These are phyloP conservation scores for Helicocarpus griseus DNA, from an alignment of 2,329 filamentous ascomycete genomes.

Conservation along the genomic window DNA sequence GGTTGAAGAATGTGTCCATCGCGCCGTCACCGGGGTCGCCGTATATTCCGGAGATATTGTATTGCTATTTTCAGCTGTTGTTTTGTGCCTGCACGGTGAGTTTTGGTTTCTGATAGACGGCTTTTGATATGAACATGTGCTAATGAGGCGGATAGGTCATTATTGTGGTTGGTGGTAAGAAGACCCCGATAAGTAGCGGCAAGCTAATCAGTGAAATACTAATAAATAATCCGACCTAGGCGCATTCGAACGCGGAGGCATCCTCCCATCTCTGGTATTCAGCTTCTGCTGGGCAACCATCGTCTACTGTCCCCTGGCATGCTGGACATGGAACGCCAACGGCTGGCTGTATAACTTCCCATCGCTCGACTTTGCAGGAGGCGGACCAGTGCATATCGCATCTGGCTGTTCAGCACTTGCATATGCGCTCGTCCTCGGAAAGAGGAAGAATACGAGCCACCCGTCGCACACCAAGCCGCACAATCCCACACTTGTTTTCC, in stretches of 20 bases:
- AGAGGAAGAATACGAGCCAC: conserved; percentile 47
- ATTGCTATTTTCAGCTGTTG: conserved; percentile 56
- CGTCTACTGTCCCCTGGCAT: conserved; percentile 64
- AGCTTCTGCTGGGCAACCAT: conserved; percentile 63
- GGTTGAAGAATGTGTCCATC: conserved; percentile 50
- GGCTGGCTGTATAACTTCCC: conserved; percentile 63
- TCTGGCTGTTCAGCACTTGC: conserved; percentile 63
- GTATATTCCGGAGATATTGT: conserved; percentile 54
- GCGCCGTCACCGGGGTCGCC: conserved; percentile 50
- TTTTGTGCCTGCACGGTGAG: conserved; percentile 43
- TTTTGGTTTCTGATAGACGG: too few species aligned
- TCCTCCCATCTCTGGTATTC: conserved; percentile 57
- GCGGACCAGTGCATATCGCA: conserved; percentile 65
- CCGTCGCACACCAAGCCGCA: conserved; percentile 51
- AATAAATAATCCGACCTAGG: too few species aligned
- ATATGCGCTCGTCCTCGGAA: conserved; percentile 64
- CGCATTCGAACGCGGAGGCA: conserved; percentile 55
- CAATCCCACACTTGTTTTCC: conserved; percentile 63
- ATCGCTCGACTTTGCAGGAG: conserved; percentile 65
- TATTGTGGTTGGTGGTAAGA: conserved; percentile 56
- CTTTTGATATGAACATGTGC: too few species aligned
- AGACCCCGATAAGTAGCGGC: too few species aligned
- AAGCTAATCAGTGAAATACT: too few species aligned
- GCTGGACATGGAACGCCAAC: conserved; percentile 67
- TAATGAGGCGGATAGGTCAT: too few species aligned